Percentiles rank a stretch among this genome's conserved stretches.
Conservation (phyloP, 2,329 filamentous ascomycete species). For the Colletotrichum lupini region DNA sequence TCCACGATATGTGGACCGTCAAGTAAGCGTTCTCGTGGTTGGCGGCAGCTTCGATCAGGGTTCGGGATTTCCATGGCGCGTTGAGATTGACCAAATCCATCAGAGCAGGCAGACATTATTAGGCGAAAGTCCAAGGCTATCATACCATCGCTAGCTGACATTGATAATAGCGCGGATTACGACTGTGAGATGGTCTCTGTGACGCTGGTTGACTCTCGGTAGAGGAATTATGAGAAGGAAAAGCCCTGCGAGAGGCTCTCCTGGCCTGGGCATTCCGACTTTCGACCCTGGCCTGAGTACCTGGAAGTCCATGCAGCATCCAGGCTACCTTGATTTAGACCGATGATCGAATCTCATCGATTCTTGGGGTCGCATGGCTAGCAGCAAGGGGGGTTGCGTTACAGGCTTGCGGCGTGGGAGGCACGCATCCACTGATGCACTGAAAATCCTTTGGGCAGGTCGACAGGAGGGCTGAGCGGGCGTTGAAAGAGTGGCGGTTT, state of each 20-base stretch:
- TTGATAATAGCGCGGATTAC: not conserved
- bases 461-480: slow-evolving; percentile 18
- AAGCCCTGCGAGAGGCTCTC: slow-evolving; percentile 3
- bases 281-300: not conserved
- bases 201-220: not conserved
- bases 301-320: not conserved
- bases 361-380: slow-evolving; percentile 2
- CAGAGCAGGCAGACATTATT: not conserved
- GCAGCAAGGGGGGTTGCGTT: slow-evolving; percentile 14
- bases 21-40: not conserved
- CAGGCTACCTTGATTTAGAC: not conserved
- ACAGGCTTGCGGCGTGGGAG: slow-evolving; percentile 6
- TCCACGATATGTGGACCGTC: slow-evolving; percentile 1
- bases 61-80: not conserved
- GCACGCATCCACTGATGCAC: slow-evolving; percentile 14
- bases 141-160: not conserved
- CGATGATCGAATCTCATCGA: slow-evolving; percentile 26
- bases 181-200: not conserved
- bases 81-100: not conserved
- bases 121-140: not conserved
- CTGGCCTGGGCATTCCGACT: slow-evolving; percentile 3
- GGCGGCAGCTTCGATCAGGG: no score
- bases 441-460: slow-evolving; percentile 29
- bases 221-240: not conserved
- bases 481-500: not conserved